These are phyloP conservation scores for Uronychia setigera DNA, from an alignment of 73 alveolate species.

Conservation along the genomic window DNA sequence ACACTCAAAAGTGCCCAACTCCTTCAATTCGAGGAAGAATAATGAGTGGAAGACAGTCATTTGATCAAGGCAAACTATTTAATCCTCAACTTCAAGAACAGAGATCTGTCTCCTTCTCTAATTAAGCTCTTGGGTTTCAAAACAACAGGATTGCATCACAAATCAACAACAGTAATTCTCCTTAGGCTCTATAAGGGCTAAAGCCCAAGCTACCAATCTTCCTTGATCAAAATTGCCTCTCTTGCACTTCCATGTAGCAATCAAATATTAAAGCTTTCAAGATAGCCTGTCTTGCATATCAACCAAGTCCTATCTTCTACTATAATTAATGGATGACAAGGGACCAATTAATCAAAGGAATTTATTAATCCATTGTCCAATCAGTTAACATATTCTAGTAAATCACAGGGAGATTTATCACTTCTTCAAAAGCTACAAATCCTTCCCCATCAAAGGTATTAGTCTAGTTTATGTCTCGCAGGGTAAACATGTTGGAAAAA, in stretches of 20 bases:
- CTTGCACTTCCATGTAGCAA: constrained; percentile 58
- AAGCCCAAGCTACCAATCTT: neutral
- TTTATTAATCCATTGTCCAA: neutral
- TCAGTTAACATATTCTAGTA: neutral
- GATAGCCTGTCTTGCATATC: constrained; percentile 72
- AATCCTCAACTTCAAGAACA: neutral
- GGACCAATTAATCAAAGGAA: neutral
- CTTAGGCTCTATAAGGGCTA: too few relatives aligned
- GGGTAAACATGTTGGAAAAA: neutral
- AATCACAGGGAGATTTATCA: too few relatives aligned
- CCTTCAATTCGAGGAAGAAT: neutral
- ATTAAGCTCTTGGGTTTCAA: neutral
- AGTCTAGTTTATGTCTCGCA: neutral
- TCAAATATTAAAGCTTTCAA: constrained; percentile 42
- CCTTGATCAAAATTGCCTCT: constrained; percentile 63
- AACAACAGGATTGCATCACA: too few relatives aligned
- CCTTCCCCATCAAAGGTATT: neutral
- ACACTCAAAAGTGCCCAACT: neutral
- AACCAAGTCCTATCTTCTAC: constrained; percentile 34
- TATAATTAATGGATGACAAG: neutral
- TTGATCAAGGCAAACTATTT: neutral
- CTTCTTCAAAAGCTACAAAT: too few relatives aligned
- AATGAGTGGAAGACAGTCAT: neutral
- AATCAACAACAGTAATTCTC: too few relatives aligned
- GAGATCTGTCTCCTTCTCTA: neutral